Evolutionary conservation across 257 asterid genomes (phyloP).

Genomic region (Vinca minor): DNA sequence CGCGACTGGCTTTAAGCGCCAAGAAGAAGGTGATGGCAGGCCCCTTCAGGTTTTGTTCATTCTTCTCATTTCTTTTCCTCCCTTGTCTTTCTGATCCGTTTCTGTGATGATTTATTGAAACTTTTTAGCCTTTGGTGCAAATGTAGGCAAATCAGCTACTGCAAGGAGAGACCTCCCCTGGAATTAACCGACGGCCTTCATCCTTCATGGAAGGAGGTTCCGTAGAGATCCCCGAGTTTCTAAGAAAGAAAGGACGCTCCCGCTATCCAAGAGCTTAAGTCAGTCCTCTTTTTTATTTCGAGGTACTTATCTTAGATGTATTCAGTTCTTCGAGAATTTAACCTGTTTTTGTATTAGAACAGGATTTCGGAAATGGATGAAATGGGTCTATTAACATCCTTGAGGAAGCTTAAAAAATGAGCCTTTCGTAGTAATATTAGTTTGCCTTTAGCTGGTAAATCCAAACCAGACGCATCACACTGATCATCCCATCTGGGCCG

Average conservation of each 20-base stretch:
- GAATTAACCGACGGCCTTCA: conserved; percentile 53
- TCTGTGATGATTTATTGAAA: not conserved
- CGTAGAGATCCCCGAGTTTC: conserved; percentile 81
- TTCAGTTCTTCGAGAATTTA: not conserved
- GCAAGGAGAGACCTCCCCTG: conserved; percentile 51
- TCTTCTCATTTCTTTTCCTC: not conserved
- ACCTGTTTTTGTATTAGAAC: conserved; percentile 15
- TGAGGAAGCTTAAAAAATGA: not conserved
- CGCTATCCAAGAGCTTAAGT: conserved; percentile 77
- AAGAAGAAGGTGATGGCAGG: conserved; percentile 75
- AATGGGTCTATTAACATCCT: conserved; percentile 4
- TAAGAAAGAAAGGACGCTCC: conserved; percentile 76
- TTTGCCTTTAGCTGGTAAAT: conserved; percentile 5
- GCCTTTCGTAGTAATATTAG: conserved; percentile 11
- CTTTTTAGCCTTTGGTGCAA: conserved; percentile 1
- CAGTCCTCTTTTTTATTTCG: not conserved
- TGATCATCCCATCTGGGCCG: conserved; percentile 7
- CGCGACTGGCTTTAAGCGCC: conserved; percentile 95
- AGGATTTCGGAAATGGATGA: conserved; percentile 26
- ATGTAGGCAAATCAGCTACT: conserved; percentile 56
- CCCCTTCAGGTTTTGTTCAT: conserved; percentile 47
- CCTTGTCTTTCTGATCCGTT: not conserved
- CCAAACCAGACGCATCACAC: not conserved
- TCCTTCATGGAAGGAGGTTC: conserved; percentile 62
- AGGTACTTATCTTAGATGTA: not conserved